These are phyloP conservation scores for Neotropicomus parvogracilis DNA, from an alignment of 1,284 basidiomycete species.

Conservation along the genomic window DNA sequence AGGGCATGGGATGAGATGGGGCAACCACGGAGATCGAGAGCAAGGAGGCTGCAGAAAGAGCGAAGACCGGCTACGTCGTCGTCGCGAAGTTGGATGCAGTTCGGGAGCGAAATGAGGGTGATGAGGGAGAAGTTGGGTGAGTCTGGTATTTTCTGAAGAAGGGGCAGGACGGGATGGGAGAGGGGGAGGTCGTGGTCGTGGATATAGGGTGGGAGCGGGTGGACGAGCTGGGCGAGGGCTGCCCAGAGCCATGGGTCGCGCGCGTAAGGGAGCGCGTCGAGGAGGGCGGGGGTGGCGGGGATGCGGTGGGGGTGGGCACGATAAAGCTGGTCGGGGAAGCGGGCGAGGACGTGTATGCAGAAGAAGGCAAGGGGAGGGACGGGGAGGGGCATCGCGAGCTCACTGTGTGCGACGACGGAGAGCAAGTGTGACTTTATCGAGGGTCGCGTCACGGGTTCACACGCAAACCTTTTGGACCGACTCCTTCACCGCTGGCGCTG, in stretches of 20 bases:
- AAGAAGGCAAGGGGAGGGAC: constrained; percentile 33
- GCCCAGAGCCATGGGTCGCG: constrained; percentile 63
- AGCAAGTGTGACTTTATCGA: not conserved
- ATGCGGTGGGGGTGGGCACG: constrained; percentile 30
- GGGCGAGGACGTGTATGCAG: constrained; percentile 37
- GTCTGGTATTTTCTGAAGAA: constrained; percentile 54
- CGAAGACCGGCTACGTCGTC: constrained; percentile 48
- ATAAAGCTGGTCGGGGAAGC: constrained; percentile 39
- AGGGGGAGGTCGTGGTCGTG: constrained; percentile 47
- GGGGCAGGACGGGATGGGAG: constrained; percentile 48
- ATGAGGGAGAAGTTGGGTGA: constrained; percentile 57
- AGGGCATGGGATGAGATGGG: constrained; percentile 51
- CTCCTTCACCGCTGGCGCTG: constrained; percentile 28
- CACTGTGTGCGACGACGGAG: not conserved
- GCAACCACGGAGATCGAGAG: constrained; percentile 59
- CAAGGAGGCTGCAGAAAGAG: constrained; percentile 49
- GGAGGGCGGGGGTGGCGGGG: constrained; percentile 34
- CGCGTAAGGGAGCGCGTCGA: constrained; percentile 9
- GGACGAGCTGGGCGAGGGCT: constrained; percentile 54
- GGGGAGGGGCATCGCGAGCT: not conserved
- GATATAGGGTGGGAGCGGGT: constrained; percentile 46
- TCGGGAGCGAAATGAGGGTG: constrained; percentile 55
- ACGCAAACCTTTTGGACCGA: constrained; percentile 16
- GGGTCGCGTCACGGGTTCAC: constrained; percentile 13
- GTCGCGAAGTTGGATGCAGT: constrained; percentile 53